Evolutionary conservation across 768 basidiomycete genomes (phyloP).

Genomic region (Tubosaeta sp.): DNA sequence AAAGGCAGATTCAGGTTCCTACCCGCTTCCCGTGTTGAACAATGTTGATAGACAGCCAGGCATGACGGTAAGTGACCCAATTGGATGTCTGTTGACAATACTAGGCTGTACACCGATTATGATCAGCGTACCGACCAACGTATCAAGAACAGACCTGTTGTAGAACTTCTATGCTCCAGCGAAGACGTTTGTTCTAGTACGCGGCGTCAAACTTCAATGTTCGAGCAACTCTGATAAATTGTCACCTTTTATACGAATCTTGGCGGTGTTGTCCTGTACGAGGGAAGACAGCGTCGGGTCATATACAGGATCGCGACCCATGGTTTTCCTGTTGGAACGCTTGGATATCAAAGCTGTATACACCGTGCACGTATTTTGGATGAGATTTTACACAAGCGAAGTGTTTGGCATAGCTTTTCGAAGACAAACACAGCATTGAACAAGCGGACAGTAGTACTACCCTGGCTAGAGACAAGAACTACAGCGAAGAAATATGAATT

Average conservation of each 20-base stretch:
- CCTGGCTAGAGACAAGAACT: background rate
- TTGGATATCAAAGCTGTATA: background rate
- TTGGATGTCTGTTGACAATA: background rate
- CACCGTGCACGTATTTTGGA: background rate
- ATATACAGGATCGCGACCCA: background rate
- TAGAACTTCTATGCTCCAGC: background rate
- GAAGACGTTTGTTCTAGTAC: background rate
- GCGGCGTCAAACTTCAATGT: background rate
- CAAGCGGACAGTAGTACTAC: background rate
- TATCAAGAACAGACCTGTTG: background rate
- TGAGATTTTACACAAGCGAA: background rate
- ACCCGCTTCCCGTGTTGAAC: background rate
- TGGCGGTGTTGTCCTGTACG: background rate
- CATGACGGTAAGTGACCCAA: background rate
- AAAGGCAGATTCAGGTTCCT: background rate
- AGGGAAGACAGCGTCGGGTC: background rate
- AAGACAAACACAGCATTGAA: background rate
- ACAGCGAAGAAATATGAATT: background rate
- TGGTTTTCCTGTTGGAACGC: background rate
- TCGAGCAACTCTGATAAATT: too few species aligned
- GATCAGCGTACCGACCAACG: background rate
- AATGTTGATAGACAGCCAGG: background rate
- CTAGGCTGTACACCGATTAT: background rate
- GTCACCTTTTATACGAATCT: too few species aligned
- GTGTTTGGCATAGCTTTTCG: constrained; percentile 1